Conservation (phyloP, 768 basidiomycete species). For the Saitozyma sp. region DNA sequence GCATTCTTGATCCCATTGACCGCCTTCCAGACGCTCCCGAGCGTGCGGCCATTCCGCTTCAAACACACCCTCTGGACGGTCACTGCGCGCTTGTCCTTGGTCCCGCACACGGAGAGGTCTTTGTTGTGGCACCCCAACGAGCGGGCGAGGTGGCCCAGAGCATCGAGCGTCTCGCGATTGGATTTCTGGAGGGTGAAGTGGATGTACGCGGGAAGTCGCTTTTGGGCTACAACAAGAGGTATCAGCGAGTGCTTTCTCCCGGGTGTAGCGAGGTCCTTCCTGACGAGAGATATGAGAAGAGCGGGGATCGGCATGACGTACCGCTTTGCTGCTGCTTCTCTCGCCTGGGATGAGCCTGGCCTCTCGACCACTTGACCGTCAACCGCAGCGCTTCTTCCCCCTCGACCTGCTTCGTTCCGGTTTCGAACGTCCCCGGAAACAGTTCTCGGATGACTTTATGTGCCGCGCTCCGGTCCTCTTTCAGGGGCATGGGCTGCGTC, state of each 20-base stretch:
- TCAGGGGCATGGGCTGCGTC: constrained; percentile 74
- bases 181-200: constrained; percentile 97
- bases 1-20: constrained; percentile 66
- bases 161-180: constrained; percentile 96
- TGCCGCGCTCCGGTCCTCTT: constrained; percentile 74
- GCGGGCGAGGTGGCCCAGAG: constrained; percentile 75
- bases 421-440: constrained; percentile 81
- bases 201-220: constrained; percentile 65
- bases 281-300: too few species aligned
- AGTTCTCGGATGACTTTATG: constrained; percentile 77
- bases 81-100: constrained; percentile 97
- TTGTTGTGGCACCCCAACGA: constrained; percentile 72
- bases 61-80: constrained; percentile 80
- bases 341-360: not conserved
- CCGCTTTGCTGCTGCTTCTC: not conserved
- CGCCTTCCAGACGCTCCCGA: constrained; percentile 82
- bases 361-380: constrained; percentile 68
- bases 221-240: constrained; percentile 14
- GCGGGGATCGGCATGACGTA: not conserved
- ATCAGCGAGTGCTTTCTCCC: not conserved
- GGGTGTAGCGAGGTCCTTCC: too few species aligned
- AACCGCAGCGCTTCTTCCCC: constrained; percentile 72
- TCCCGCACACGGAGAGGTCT: constrained; percentile 87
- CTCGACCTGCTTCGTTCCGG: constrained; percentile 61
- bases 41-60: constrained; percentile 54